Percentiles rank a stretch among this genome's conserved stretches.
phyloP scores from a whole-genome alignment of 2,329 filamentous ascomycete genomes.

The Oidium heveae region DNA sequence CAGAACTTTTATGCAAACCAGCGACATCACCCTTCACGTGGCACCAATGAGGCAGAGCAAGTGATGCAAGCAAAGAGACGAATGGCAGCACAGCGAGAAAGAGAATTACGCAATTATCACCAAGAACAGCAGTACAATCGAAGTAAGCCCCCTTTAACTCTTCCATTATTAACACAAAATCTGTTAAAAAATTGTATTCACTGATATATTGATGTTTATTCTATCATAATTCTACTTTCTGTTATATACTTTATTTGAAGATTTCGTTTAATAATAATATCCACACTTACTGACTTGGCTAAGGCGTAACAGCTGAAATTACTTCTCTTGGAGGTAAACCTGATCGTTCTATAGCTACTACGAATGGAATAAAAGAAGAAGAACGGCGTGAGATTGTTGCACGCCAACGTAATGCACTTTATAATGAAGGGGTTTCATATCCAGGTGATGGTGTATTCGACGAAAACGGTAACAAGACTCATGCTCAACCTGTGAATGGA shows the following conservation, averaged over 20 bases:
- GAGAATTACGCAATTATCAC: constrained; percentile 97
- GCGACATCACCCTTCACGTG: constrained; percentile 64
- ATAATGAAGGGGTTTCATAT: constrained; percentile 49
- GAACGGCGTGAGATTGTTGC: constrained; percentile 89
- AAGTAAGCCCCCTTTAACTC: constrained; percentile 73
- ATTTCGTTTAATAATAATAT: constrained; percentile 6
- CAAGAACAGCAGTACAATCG: constrained; percentile 99
- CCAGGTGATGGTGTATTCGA: constrained; percentile 43
- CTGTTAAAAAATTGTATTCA: constrained; percentile 12
- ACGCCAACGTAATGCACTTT: constrained; percentile 82
- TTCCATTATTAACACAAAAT: constrained; percentile 36
- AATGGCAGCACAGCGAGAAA: constrained; percentile 96
- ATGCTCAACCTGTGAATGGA: constrained; percentile 34
- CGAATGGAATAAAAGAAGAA: constrained; percentile 68
- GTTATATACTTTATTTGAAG: constrained; percentile 9
- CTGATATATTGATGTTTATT: constrained; percentile 15
- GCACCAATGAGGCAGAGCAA: constrained; percentile 81
- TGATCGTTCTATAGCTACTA: constrained; percentile 64
- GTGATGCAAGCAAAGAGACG: constrained; percentile 98
- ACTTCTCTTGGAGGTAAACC: constrained; percentile 45
- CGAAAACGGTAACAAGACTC: constrained; percentile 39
- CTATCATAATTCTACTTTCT: constrained; percentile 16
- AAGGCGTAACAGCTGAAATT: constrained; percentile 41
- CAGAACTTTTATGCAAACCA: constrained; percentile 90
- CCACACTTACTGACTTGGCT: constrained; percentile 15